Percentiles rank a stretch among this genome's conserved stretches.
phyloP scores from a whole-genome alignment of 2,329 filamentous ascomycete species.

The Fusarium anthophilum region DNA sequence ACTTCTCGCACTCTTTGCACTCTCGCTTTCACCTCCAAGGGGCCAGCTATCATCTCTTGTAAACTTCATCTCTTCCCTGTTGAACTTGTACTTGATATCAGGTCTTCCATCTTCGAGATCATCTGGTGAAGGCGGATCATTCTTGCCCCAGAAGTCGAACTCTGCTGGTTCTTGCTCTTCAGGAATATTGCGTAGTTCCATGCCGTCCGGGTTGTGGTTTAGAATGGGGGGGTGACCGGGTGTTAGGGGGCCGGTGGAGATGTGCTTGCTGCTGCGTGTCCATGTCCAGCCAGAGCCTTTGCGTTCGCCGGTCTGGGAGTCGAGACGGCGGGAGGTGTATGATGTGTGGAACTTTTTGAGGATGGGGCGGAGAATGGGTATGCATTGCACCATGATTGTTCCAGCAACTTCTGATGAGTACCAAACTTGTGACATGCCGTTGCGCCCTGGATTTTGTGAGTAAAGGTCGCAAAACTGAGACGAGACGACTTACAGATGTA shows the following conservation, averaged over 20 bases:
- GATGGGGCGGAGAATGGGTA: slow-evolving; percentile 61
- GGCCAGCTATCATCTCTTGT: slow-evolving; percentile 32
- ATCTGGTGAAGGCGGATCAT: background rate
- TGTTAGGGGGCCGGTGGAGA: slow-evolving; percentile 14
- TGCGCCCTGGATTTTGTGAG: slow-evolving; percentile 31
- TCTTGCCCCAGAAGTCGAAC: slow-evolving; percentile 29
- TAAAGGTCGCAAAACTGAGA: background rate
- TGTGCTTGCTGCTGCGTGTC: slow-evolving; percentile 35
- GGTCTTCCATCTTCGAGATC: slow-evolving; percentile 6
- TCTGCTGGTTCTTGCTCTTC: slow-evolving; percentile 29
- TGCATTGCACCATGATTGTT: slow-evolving; percentile 64
- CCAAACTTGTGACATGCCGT: slow-evolving; percentile 42
- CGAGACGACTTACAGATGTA: slow-evolving; percentile 54
- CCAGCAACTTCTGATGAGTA: slow-evolving; percentile 62
- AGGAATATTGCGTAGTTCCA: slow-evolving; percentile 35
- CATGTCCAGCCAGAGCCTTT: slow-evolving; percentile 34
- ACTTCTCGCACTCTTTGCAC: slow-evolving; percentile 28
- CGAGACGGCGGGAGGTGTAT: slow-evolving; percentile 35
- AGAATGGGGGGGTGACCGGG: background rate
- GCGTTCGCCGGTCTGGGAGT: slow-evolving; percentile 25
- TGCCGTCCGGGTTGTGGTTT: background rate
- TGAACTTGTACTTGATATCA: background rate
- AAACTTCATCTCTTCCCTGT: background rate
- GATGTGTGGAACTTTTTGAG: slow-evolving; percentile 45
- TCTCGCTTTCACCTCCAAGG: slow-evolving; percentile 11